These are phyloP conservation scores for Colletotrichum australisinense DNA, from an alignment of 2,329 filamentous ascomycete genomes.

Conservation along the genomic window DNA sequence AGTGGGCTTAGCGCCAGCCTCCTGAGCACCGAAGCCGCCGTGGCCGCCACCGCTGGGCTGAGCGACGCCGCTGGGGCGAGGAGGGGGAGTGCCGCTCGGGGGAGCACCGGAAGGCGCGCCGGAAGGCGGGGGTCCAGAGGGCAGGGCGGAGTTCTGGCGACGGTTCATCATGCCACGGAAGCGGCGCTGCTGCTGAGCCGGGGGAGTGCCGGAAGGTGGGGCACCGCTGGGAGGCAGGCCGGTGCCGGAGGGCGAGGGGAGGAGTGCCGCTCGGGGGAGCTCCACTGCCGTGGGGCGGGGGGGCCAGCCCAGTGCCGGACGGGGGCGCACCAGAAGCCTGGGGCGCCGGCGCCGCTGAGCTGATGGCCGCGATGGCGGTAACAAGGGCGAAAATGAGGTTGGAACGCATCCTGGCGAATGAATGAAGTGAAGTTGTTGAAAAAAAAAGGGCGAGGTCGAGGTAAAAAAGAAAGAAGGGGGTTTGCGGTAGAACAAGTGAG, in stretches of 20 bases:
- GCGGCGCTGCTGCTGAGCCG: conserved; percentile 6
- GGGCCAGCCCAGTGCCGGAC: conserved; percentile 13
- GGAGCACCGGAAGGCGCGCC: conserved; percentile 12
- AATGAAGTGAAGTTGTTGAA: conserved; percentile 9
- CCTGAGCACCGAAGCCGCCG: conserved; percentile 13
- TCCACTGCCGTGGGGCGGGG: conserved; percentile 11
- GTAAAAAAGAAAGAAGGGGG: not conserved
- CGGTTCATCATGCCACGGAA: conserved; percentile 19
- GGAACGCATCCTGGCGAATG: conserved; percentile 27
- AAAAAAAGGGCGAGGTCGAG: not conserved
- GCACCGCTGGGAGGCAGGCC: conserved; percentile 3
- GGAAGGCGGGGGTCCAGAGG: not conserved
- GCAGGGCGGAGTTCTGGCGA: conserved; percentile 17
- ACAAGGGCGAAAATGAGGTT: conserved; percentile 30
- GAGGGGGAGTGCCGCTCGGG: conserved; percentile 21
- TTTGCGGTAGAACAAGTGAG: not conserved
- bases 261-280: conserved; percentile 24
- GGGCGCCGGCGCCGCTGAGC: conserved; percentile 29
- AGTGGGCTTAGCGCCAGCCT: conserved; percentile 2
- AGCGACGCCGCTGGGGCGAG: not conserved
- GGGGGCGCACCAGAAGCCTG: conserved; percentile 14
- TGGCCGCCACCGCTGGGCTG: conserved; percentile 6
- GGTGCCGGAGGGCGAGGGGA: conserved; percentile 17
- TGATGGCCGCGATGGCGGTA: conserved; percentile 27
- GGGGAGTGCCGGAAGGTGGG: conserved; percentile 7